These are phyloP conservation scores for Leccinum barrowsii DNA, from an alignment of 768 basidiomycete species.

Conservation along the genomic window DNA sequence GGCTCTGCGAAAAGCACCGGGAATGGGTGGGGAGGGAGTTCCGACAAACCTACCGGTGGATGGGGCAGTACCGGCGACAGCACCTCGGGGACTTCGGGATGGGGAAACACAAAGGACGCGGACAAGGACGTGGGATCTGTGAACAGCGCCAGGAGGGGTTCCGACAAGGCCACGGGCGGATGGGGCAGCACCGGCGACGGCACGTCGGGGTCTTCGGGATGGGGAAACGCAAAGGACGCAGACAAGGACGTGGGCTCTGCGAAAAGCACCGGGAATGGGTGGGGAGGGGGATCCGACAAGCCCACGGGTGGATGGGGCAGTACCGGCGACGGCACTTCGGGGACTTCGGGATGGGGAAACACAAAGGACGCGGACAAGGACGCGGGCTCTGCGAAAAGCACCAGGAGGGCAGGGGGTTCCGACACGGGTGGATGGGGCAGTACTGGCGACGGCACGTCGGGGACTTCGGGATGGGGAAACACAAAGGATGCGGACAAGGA, in stretches of 20 bases:
- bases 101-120: conserved; percentile 2
- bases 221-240: background rate
- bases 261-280: background rate
- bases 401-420: background rate
- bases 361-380: background rate
- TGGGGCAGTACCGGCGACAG: conserved; percentile 1
- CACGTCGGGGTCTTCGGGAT: background rate
- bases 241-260: background rate
- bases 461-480: too few species aligned
- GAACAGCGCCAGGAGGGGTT: background rate
- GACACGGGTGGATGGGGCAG: background rate
- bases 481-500: background rate
- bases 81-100: conserved; percentile 9
- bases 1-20: background rate
- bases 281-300: background rate
- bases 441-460: background rate
- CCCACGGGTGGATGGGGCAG: conserved; percentile 3
- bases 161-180: background rate
- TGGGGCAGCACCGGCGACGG: background rate
- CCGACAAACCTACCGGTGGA: background rate
- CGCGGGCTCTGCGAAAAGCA: background rate
- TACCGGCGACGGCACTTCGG: background rate
- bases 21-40: background rate
- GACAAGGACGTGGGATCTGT: background rate
- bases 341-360: conserved; percentile 6